Evolutionary conservation across 2,329 filamentous ascomycete genomes (phyloP).

Genomic region (Neophaeococcomyces mojaviensis): DNA sequence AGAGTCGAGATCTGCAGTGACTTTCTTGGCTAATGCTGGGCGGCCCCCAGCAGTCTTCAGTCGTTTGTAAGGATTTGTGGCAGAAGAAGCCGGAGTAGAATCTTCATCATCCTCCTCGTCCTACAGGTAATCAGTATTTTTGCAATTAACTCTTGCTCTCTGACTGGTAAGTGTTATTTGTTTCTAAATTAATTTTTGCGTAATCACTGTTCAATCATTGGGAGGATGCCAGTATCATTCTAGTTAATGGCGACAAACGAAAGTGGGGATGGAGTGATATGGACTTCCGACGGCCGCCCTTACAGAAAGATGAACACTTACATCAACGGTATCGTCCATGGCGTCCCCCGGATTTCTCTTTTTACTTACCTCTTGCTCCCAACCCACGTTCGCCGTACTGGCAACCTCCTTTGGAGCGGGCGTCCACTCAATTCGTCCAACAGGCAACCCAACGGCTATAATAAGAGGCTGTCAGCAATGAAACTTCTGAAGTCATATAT

Average conservation of each 20-base stretch:
- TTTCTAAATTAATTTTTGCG: neutral
- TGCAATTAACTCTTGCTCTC: neutral
- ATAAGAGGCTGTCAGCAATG: conserved; percentile 1
- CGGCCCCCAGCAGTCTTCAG: conserved; percentile 37
- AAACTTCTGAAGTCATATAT: neutral
- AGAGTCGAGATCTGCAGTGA: conserved; percentile 38
- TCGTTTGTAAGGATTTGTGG: conserved; percentile 35
- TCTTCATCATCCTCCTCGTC: conserved; percentile 11
- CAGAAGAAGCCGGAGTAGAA: neutral
- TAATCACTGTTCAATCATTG: too few species aligned
- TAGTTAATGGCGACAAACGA: too few species aligned
- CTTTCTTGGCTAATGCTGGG: conserved; percentile 36
- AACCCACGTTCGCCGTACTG: conserved; percentile 6
- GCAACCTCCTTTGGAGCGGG: conserved; percentile 6
- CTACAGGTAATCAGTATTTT: neutral
- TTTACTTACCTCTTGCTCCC: conserved; percentile 15
- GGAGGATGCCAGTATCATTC: too few species aligned
- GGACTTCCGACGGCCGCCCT: too few species aligned
- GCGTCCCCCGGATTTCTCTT: neutral
- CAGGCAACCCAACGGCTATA: conserved; percentile 11
- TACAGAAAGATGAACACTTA: neutral
- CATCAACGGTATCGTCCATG: neutral
- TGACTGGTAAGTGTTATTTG: neutral
- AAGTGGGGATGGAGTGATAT: too few species aligned
- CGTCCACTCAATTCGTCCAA: neutral